phyloP scores from a whole-genome alignment of 129 eudicot genomes.

The Ambrosia trifida region DNA sequence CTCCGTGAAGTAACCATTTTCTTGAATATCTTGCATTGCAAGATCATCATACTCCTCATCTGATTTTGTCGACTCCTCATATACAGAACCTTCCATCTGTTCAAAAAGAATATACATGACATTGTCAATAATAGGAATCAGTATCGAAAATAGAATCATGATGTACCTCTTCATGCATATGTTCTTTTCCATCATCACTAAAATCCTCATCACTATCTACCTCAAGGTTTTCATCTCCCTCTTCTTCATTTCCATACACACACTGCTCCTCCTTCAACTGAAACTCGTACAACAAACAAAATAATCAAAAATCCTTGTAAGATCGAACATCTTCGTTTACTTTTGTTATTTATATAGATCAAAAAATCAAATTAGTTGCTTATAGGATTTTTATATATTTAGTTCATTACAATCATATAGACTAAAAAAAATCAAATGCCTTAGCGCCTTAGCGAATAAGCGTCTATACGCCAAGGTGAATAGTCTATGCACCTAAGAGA shows the following conservation, averaged over 20 bases:
- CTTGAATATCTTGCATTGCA: constrained; percentile 69
- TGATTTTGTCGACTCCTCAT: constrained; percentile 81
- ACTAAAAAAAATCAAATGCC: too few species aligned
- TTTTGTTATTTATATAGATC: background rate
- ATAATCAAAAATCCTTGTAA: background rate
- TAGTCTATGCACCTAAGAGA: too few species aligned
- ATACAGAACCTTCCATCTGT: constrained; percentile 88
- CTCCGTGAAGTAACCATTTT: constrained; percentile 63
- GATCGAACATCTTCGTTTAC: background rate
- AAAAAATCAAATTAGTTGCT: too few species aligned
- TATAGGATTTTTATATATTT: too few species aligned
- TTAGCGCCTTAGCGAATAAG: too few species aligned
- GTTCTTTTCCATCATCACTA: constrained; percentile 52
- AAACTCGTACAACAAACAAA: constrained; percentile 15
- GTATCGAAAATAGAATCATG: background rate
- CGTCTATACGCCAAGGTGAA: too few species aligned
- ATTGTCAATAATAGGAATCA: background rate
- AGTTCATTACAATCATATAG: too few species aligned
- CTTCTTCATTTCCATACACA: constrained; percentile 94
- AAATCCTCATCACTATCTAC: constrained; percentile 83
- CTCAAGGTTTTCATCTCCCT: constrained; percentile 69
- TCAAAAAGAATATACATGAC: background rate
- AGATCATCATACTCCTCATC: constrained; percentile 92
- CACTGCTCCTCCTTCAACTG: constrained; percentile 84
- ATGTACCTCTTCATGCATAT: constrained; percentile 67